A percentile compares a stretch with the other conserved stretches of the same genome.
Conservation (phyloP, 345 rosid species). For the Eutrema yunnanense region DNA sequence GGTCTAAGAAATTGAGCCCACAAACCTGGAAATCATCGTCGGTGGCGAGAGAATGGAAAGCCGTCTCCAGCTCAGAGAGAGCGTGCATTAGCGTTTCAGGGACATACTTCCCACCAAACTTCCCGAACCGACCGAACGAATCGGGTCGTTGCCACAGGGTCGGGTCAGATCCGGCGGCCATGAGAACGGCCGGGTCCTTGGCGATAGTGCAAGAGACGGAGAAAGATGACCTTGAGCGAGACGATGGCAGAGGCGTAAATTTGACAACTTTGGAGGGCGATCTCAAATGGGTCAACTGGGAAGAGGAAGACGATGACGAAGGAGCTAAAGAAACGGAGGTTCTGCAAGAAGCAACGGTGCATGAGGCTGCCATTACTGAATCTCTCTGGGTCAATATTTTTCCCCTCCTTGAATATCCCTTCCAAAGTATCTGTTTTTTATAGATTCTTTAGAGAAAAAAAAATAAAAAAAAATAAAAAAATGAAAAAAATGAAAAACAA, state of each 20-base stretch:
- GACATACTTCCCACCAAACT: slow-evolving; percentile 88
- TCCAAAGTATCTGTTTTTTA: slow-evolving; percentile 1
- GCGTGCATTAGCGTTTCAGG: slow-evolving; percentile 94
- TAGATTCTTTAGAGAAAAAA: neutral
- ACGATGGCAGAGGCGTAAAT: slow-evolving; percentile 21
- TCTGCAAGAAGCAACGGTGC: slow-evolving; percentile 27
- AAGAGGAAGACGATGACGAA: slow-evolving; percentile 9
- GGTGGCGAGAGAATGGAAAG: slow-evolving; percentile 51
- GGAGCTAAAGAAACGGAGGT: slow-evolving; percentile 27
- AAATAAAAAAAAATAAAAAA: neutral
- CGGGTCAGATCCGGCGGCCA: slow-evolving; percentile 41
- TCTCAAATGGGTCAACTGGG: slow-evolving; percentile 2
- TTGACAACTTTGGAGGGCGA: slow-evolving; percentile 24
- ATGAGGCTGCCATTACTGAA: slow-evolving; percentile 26
- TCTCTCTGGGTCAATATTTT: slow-evolving; percentile 6
- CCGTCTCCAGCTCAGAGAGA: slow-evolving; percentile 75
- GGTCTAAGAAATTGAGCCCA: neutral
- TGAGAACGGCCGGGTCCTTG: slow-evolving; percentile 35
- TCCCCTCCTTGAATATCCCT: neutral
- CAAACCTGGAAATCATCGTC: slow-evolving; percentile 78
- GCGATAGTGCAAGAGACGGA: slow-evolving; percentile 50
- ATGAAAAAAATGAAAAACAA: neutral
- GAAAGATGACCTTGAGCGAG: slow-evolving; percentile 17
- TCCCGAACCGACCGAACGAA: slow-evolving; percentile 82
- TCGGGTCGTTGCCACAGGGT: slow-evolving; percentile 62